These are phyloP conservation scores for Fraxinus floribunda DNA, from an alignment of 305 asterid genomes.

Conservation along the genomic window DNA sequence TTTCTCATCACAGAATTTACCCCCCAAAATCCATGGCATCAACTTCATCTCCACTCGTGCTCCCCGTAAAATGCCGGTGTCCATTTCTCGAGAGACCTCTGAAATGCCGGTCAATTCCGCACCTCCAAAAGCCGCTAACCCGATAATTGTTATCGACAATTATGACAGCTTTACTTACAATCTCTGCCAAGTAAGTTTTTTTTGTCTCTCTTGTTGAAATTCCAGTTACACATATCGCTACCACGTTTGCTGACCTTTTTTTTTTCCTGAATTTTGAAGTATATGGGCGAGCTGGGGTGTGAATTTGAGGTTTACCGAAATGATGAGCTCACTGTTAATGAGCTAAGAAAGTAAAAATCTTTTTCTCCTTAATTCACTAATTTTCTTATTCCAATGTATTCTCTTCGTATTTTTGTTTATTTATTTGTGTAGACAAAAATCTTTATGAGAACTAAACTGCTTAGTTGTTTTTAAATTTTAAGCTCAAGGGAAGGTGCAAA, in stretches of 20 bases:
- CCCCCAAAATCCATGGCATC: conserved; percentile 19
- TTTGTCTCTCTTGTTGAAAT: background rate
- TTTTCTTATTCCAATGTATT: background rate
- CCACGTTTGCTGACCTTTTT: background rate
- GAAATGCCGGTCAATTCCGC: conserved; percentile 29
- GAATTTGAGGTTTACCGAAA: conserved; percentile 82
- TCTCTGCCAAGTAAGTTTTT: conserved; percentile 75
- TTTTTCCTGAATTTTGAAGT: conserved; percentile 37
- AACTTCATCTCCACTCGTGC: conserved; percentile 26
- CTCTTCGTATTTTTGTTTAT: background rate
- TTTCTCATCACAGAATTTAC: conserved; percentile 11
- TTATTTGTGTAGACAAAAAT: background rate
- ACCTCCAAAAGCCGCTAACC: conserved; percentile 25
- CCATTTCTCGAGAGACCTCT: conserved; percentile 33
- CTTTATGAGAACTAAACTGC: background rate
- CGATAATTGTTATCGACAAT: conserved; percentile 80
- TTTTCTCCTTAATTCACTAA: background rate
- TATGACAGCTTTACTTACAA: conserved; percentile 96
- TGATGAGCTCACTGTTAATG: conserved; percentile 77
- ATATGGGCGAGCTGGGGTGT: conserved; percentile 87
- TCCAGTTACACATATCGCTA: background rate
- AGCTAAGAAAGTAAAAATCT: conserved; percentile 54
- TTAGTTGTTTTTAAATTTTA: background rate
- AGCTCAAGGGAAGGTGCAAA: background rate
- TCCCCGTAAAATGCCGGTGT: conserved; percentile 22